These are phyloP conservation scores for Endocarpon pusillum DNA, from an alignment of 495 filamentous ascomycete species.

Conservation along the genomic window DNA sequence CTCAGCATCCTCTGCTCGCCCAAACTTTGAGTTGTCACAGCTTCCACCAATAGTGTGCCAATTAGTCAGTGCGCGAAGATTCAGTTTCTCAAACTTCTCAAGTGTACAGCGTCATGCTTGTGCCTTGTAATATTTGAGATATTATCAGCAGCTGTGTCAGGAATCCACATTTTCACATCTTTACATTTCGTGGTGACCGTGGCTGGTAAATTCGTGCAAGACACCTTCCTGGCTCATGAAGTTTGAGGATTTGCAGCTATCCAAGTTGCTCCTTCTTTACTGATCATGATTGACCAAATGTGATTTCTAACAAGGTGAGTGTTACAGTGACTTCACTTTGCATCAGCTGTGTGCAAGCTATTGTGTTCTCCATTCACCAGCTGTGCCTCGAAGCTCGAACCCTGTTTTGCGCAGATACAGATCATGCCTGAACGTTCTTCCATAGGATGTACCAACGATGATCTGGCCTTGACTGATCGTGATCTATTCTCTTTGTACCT, in stretches of 20 bases:
- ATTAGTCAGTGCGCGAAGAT: constrained; percentile 95
- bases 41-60: constrained; percentile 58
- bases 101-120: constrained; percentile 10
- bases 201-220: not conserved
- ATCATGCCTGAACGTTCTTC: not conserved
- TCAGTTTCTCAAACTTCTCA: constrained; percentile 24
- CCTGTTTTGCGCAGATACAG: not conserved
- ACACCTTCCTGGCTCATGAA: not conserved
- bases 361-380: not conserved
- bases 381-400: not conserved
- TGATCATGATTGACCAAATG: no score
- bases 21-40: constrained; percentile 90
- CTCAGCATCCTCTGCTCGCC: constrained; percentile 28
- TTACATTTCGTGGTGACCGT: not conserved
- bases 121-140: not conserved
- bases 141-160: not conserved
- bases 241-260: not conserved
- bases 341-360: not conserved
- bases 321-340: no score
- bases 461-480: not conserved
- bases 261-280: not conserved
- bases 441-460: not conserved
- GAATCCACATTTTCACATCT: not conserved
- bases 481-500: not conserved
- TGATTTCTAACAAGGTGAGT: not conserved